Conservation (phyloP, 2,329 filamentous ascomycete species). For the Claviceps sp. region DNA sequence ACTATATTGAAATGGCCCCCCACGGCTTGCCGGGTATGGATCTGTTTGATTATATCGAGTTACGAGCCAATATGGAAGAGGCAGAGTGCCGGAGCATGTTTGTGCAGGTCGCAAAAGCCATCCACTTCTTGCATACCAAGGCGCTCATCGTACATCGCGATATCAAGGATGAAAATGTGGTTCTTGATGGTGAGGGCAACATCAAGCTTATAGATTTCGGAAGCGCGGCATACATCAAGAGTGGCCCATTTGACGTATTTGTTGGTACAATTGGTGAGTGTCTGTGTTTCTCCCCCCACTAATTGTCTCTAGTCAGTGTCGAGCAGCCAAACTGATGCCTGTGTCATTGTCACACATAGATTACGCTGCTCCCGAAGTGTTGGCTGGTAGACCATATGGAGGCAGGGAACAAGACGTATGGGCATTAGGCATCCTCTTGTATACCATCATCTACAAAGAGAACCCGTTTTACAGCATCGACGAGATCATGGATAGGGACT, state of each 20-base stretch:
- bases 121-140: slow-evolving; percentile 83
- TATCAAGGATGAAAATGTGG: slow-evolving; percentile 98
- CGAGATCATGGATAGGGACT: slow-evolving; percentile 95
- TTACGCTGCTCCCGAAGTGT: slow-evolving; percentile 95
- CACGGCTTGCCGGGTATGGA: slow-evolving; percentile 97
- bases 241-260: slow-evolving; percentile 95
- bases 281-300: slow-evolving; percentile 21
- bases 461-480: slow-evolving; percentile 99
- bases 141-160: slow-evolving; percentile 90
- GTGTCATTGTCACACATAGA: slow-evolving; percentile 38
- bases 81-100: slow-evolving; percentile 90
- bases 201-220: slow-evolving; percentile 98
- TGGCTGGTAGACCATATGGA: slow-evolving; percentile 80
- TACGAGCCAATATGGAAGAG: slow-evolving; percentile 93
- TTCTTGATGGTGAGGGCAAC: slow-evolving; percentile 84
- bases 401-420: slow-evolving; percentile 98
- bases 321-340: not conserved
- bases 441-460: slow-evolving; percentile 99
- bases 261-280: slow-evolving; percentile 88
- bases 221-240: slow-evolving; percentile 96
- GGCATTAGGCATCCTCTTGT: slow-evolving; percentile 91
- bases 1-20: slow-evolving; percentile 97
- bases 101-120: slow-evolving; percentile 75
- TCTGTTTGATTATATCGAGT: slow-evolving; percentile 95
- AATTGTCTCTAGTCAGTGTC: not conserved